phyloP scores from a whole-genome alignment of 305 asterid species.

The Fraxinus sp. region DNA sequence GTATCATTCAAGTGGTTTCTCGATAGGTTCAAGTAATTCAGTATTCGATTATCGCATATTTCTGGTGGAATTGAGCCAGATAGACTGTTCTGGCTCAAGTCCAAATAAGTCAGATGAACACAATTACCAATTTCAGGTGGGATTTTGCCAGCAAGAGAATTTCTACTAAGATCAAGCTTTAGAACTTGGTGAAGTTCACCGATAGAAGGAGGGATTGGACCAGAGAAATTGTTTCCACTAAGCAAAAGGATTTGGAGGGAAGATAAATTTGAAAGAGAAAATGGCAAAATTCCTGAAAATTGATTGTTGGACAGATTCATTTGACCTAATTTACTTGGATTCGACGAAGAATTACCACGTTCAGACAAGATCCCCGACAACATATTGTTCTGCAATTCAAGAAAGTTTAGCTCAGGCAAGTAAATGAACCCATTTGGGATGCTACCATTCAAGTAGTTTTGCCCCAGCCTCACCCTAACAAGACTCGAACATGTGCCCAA shows the following conservation, averaged over 20 bases:
- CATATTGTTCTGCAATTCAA: constrained; percentile 80
- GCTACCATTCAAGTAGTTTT: neutral
- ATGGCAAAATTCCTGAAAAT: constrained; percentile 68
- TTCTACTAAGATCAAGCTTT: constrained; percentile 68
- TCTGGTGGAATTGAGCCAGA: constrained; percentile 69
- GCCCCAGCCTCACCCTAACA: neutral
- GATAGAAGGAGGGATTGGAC: constrained; percentile 68
- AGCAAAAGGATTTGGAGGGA: constrained; percentile 68
- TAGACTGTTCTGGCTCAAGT: constrained; percentile 71
- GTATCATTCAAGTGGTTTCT: constrained; percentile 65
- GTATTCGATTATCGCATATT: constrained; percentile 58
- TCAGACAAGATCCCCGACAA: constrained; percentile 71
- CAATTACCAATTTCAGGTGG: neutral
- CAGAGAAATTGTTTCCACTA: constrained; percentile 67
- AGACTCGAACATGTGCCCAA: constrained; percentile 65
- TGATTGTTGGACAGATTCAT: constrained; percentile 78
- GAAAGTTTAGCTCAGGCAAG: constrained; percentile 72
- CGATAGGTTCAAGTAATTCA: constrained; percentile 80
- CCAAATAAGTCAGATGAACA: constrained; percentile 56
- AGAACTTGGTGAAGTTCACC: constrained; percentile 69
- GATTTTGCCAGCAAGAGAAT: constrained; percentile 46
- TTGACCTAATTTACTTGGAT: constrained; percentile 51
- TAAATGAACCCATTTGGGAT: constrained; percentile 53
- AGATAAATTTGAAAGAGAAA: constrained; percentile 61
- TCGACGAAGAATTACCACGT: constrained; percentile 35